Base-by-base conservation (phyloP, 371 early-diverging fungal species). In the Syncephalastrum racemosum region DNA sequence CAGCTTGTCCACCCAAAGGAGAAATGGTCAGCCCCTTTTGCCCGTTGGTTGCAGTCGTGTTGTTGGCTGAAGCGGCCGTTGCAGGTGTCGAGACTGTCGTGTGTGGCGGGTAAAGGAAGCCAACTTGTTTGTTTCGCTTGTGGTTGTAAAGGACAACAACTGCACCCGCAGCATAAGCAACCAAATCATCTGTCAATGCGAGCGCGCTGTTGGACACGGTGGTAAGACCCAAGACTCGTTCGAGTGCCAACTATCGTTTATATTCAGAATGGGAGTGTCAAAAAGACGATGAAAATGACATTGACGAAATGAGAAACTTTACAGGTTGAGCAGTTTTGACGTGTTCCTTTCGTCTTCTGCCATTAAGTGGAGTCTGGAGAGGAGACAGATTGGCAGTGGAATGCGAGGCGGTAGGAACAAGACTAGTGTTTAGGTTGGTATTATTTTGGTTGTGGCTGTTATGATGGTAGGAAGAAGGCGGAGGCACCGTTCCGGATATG, bases 81-180 rank as follows among this genome's bases (percentile, higher is more conserved):
- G 52, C 19, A 4, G 50, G 41, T 13, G 53, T 22, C 10, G 36
- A 31, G 36, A 10, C 36, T 4, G 39, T 22, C 12, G 40, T 27
- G 12, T 20, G 50, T 8, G 82, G 80, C 4, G 78, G 80, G 53
- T 76, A 73, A 50, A 90, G 63, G 52, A 86, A 85, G 8, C 77
- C 86, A 2, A 84, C 68, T 60, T 92, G 92, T 55, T 80, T 81
- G 61, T 89, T 83, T 18, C 75, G 75, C 41, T 80, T 79, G 63
- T 88, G 82, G 64, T 87, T 84, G 66, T 89, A 90, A 31, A 90
- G 72, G 16, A 89, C 86, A 7, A 87, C 84, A 3, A 85, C 82
- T 23, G 86, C 87, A 31, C 91, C 92, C 25, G 92, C 87, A 23
- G 89, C 83, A 73, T 87, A 89, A 24, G 90, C 90, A 23, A 90